Evolutionary conservation across 2,329 filamentous ascomycete genomes (phyloP).

Genomic region (Colletotrichum magnum): DNA sequence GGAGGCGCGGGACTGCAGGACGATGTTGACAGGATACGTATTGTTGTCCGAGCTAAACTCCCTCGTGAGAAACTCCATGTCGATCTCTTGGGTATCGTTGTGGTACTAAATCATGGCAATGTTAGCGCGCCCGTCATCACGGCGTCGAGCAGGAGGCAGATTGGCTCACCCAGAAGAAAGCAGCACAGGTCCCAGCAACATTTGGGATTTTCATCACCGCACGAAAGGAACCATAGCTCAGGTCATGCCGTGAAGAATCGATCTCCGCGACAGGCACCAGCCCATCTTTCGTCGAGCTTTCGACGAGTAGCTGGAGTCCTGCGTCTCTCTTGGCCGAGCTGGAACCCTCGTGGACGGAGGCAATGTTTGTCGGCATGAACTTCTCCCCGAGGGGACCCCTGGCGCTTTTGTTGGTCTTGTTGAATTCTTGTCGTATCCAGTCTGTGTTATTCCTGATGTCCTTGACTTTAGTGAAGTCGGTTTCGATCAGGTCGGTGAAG

Average conservation of each 20-base stretch:
- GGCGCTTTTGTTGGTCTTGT: slow-evolving; percentile 69
- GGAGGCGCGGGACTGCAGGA: slow-evolving; percentile 78
- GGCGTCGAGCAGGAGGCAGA: background rate
- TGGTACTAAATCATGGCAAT: slow-evolving; percentile 69
- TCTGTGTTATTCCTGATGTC: slow-evolving; percentile 65
- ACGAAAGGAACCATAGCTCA: slow-evolving; percentile 79
- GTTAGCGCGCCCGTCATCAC: background rate
- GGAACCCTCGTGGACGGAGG: slow-evolving; percentile 56
- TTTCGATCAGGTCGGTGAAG: slow-evolving; percentile 80
- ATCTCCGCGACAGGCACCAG: slow-evolving; percentile 76
- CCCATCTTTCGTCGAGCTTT: slow-evolving; percentile 58
- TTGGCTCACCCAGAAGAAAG: slow-evolving; percentile 80
- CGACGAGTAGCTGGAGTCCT: slow-evolving; percentile 72
- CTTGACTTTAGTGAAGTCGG: slow-evolving; percentile 75
- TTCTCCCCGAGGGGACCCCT: slow-evolving; percentile 77
- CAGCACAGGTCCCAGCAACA: slow-evolving; percentile 78
- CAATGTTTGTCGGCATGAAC: slow-evolving; percentile 70
- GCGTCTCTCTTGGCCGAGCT: slow-evolving; percentile 60
- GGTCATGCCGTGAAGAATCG: slow-evolving; percentile 71
- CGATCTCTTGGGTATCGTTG: slow-evolving; percentile 85
- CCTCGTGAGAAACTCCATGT: slow-evolving; percentile 82
- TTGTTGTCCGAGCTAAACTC: slow-evolving; percentile 68
- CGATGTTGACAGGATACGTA: slow-evolving; percentile 77
- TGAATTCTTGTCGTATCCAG: slow-evolving; percentile 79
- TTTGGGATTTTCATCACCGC: slow-evolving; percentile 75